Conservation (phyloP, 345 rosid genomes). For the Gynandropsis gynandra region DNA sequence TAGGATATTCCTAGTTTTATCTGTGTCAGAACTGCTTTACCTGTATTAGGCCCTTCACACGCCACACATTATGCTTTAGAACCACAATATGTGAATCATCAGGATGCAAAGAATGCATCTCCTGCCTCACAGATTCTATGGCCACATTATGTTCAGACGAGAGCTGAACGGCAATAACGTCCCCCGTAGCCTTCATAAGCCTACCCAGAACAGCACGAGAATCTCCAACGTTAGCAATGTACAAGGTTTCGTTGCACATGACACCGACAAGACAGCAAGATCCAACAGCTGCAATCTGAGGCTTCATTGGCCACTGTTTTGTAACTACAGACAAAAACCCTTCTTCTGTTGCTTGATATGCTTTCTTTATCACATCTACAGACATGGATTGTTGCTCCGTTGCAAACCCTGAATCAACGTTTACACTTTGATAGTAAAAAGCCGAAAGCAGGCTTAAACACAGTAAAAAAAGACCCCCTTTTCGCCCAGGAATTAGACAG, state of each 20-base stretch:
- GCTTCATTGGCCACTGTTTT: slow-evolving; percentile 51
- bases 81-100: slow-evolving; percentile 56
- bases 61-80: slow-evolving; percentile 63
- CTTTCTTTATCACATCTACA: slow-evolving; percentile 50
- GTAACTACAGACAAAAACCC: slow-evolving; percentile 52
- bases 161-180: slow-evolving; percentile 52
- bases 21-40: slow-evolving; percentile 15
- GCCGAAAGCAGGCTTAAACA: neutral
- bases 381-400: slow-evolving; percentile 54
- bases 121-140: slow-evolving; percentile 57
- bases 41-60: slow-evolving; percentile 67
- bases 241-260: slow-evolving; percentile 46
- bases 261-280: slow-evolving; percentile 62
- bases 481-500: neutral
- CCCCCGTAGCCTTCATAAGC: slow-evolving; percentile 55
- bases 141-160: slow-evolving; percentile 58
- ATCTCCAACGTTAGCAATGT: slow-evolving; percentile 58
- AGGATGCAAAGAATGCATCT: slow-evolving; percentile 49
- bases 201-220: slow-evolving; percentile 67
- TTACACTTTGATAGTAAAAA: no score
- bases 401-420: slow-evolving; percentile 36
- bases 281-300: slow-evolving; percentile 71
- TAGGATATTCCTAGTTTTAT: no score
- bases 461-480: neutral
- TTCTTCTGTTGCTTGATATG: slow-evolving; percentile 65